A percentile compares a stretch with the other conserved stretches of the same genome.
These are phyloP conservation scores for Pneumocystis wakefieldiae DNA, from an alignment of 1,139 yeast species.

Conservation along the genomic window DNA sequence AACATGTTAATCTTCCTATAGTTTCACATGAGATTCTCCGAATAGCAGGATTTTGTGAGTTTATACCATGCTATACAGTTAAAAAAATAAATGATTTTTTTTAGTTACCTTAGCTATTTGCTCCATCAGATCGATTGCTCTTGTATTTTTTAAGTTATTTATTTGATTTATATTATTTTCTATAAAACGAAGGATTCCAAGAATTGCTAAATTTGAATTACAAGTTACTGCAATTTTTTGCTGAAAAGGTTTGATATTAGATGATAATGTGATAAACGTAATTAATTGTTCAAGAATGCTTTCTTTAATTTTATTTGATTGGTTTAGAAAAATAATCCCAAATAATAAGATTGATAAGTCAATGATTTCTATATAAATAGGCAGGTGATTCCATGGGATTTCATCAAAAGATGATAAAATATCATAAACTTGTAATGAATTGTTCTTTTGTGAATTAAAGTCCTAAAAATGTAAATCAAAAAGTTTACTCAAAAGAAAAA, in stretches of 20 bases:
- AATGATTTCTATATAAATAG: background rate
- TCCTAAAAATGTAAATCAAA: background rate
- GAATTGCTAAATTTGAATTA: slow-evolving; percentile 43
- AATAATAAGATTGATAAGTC: background rate
- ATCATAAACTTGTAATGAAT: background rate
- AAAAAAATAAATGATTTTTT: background rate
- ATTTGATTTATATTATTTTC: background rate
- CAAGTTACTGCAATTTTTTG: slow-evolving; percentile 37
- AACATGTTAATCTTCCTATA: slow-evolving; percentile 44
- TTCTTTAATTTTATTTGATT: slow-evolving; percentile 70
- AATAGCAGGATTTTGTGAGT: slow-evolving; percentile 14
- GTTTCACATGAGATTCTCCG: slow-evolving; percentile 48
- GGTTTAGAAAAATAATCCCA: background rate
- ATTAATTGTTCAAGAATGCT: slow-evolving; percentile 71
- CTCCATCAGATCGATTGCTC: slow-evolving; percentile 27
- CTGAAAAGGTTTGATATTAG: slow-evolving; percentile 21
- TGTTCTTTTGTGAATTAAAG: background rate
- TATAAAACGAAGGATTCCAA: slow-evolving; percentile 37
- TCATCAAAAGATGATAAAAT: background rate
- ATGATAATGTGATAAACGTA: slow-evolving; percentile 29
- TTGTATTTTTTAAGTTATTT: slow-evolving; percentile 2
- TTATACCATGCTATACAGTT: slow-evolving; percentile 1
- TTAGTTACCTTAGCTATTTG: slow-evolving; percentile 37
- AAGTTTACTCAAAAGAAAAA: background rate
- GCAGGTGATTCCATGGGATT: background rate